Base-by-base conservation (phyloP, 768 basidiomycete genomes). In the Suillus brevipes region DNA sequence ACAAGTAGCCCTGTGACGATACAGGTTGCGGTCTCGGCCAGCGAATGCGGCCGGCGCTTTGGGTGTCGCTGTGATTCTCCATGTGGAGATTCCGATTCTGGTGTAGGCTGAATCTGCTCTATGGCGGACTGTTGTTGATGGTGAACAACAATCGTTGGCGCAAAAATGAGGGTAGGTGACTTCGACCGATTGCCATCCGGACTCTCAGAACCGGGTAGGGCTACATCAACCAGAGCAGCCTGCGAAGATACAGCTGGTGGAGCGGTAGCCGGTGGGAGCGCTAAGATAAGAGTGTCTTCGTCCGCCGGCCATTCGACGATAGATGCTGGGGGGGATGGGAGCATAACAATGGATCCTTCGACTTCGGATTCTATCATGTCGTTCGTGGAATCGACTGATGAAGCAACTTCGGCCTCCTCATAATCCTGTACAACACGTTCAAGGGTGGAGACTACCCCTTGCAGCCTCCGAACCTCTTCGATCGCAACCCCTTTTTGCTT, bases 1-100 rank as follows among this genome's bases (percentile, higher is more conserved):
- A 87, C 75, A 58, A 90, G 77, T 69, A 90, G 85, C 43, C 88
- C 89, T 25, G 87, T 82, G 63, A 85, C 72, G 60, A 84, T 73
- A 69, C 80, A 82, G 57, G 83, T 84, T 60, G 82, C 81, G 55
- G 80, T 77, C 65, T 74, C 76, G 34, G 68, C 12, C 34, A 74
- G 47, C 40, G 74, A 74, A 67, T 69, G 72, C 43, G 72, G 64
- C 55, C 66, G 71, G 42, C 47, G 58, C 60, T 67, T 68, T 60
- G 61, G 70, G 31, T 57, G 64, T 65, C 72, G 73, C 53, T 60
- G 64, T 9, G 28, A 20, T 34, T 52, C 67, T 42, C 55, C 36
- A 45, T 64, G 66, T 9, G 50, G 40, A 12, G 63, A 53, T 37
- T 62, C 65, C 28, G 58, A 38, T 52, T 77, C 58, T 31, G 53